Evolutionary conservation across 31 red algal genomes (phyloP).

Genomic region (Porphyra umbilicalis): DNA sequence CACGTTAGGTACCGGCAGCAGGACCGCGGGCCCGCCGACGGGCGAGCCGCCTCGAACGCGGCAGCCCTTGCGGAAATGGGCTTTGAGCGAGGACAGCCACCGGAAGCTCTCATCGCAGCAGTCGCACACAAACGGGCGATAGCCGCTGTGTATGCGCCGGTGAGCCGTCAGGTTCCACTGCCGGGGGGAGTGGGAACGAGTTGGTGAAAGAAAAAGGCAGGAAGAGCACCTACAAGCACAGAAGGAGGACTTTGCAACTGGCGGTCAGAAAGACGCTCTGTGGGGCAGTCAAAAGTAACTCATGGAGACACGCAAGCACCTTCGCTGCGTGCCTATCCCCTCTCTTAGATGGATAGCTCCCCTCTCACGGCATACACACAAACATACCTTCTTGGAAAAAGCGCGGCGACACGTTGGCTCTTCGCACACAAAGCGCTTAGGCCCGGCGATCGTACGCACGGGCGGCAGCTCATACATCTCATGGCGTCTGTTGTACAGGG

Average conservation of each 20-base stretch:
- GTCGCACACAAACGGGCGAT: slow-evolving; percentile 1
- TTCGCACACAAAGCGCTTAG: background rate
- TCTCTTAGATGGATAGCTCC: too few species aligned
- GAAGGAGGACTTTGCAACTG: too few species aligned
- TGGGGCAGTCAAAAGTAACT: too few species aligned
- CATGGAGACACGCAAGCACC: too few species aligned
- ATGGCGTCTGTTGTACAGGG: too few species aligned
- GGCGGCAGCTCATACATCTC: background rate
- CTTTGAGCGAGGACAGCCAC: background rate
- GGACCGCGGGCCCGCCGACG: background rate
- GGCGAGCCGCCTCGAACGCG: background rate
- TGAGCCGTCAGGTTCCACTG: background rate
- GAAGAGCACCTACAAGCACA: too few species aligned
- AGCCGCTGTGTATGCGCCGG: slow-evolving; percentile 1
- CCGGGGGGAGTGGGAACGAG: background rate
- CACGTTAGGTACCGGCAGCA: background rate
- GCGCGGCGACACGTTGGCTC: background rate
- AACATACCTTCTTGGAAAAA: background rate
- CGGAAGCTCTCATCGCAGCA: background rate
- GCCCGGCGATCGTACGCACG: background rate
- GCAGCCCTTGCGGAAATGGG: background rate
- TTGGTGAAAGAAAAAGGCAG: too few species aligned
- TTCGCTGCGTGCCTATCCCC: too few species aligned
- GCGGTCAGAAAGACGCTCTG: too few species aligned
- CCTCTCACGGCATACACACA: too few species aligned